phyloP scores from a whole-genome alignment of 2,329 filamentous ascomycete species.

The Aspergillus floridensis region DNA sequence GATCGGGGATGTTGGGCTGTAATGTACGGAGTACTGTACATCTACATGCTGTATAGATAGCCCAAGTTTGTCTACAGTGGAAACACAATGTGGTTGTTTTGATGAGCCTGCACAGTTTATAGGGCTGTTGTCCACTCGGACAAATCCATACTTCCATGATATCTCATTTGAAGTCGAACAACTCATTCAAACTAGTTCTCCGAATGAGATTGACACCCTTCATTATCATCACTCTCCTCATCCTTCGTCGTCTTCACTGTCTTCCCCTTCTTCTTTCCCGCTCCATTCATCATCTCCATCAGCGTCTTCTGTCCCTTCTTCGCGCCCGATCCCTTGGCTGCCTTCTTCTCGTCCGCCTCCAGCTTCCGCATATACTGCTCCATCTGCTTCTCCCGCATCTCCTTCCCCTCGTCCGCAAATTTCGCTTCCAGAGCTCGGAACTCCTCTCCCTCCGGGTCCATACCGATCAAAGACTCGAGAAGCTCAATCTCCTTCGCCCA shows the following conservation, averaged over 20 bases:
- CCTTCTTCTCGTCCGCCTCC: constrained; percentile 55
- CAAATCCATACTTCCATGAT: not conserved
- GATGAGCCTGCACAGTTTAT: no score
- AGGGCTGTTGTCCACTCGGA: not conserved
- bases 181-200: not conserved
- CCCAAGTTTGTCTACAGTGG: no score
- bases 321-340: constrained; percentile 47
- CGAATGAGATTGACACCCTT: constrained; percentile 21
- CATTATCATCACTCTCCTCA: constrained; percentile 21
- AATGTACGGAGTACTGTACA: no score
- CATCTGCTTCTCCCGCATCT: constrained; percentile 71
- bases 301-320: constrained; percentile 38
- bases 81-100: no score
- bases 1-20: no score
- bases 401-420: constrained; percentile 65
- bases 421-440: constrained; percentile 65
- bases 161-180: not conserved
- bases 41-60: no score
- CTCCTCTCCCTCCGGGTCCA: constrained; percentile 71
- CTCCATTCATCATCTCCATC: constrained; percentile 33
- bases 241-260: not conserved
- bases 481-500: constrained; percentile 96
- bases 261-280: constrained; percentile 15
- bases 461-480: constrained; percentile 80
- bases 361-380: constrained; percentile 75